Evolutionary conservation across 1,139 yeast genomes (phyloP), one percentile per base, ranked within the genome.

Genomic region (Waltiozyma sp.): DNA sequence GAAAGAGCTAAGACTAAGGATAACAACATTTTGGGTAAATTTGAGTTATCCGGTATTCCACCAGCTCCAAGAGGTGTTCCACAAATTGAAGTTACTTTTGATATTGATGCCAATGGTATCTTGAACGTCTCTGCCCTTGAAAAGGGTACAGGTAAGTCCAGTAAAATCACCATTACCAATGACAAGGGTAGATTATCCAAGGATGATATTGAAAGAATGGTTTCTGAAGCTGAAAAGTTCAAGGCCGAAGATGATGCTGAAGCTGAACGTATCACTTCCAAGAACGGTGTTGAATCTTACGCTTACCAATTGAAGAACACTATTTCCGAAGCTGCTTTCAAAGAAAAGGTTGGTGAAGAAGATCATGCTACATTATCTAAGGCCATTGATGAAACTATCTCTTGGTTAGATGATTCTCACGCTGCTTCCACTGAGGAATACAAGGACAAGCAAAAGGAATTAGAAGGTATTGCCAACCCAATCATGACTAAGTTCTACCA

Each of bases 41-140:
- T 86, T 69, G 91, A 88, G 67, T 78, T 85, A 62, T 72, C 88
- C 59, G 95, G 95, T 66, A 85, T 85, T 55, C 95, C 95, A 63
- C 94, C 95, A 61, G 94, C 95, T 49, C 95, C 95, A 68, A 86
- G 91, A 73, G 95, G 95, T 75, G 94, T 85, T 54, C 94, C 95
- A 62, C 93, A 85, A 73, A 84, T 85, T 60, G 95, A 85, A 75
- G 95, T 85, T 58, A 84, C 95, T 57, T 86, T 86, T 64, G 95
- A 85, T 68, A 77, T 85, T 60, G 95, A 85, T 65, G 88, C 95
- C 60, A 88, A 85, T 67, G 94, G 95, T 71, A 86, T 86, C 70
- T 76, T 86, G 70, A 86, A 86, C 75, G 95, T 86, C 49, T 81
- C 93, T 62, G 95, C 95, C 52, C 82, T 85, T 59, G 95, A 86